phyloP scores from a whole-genome alignment of 2,329 filamentous ascomycete species.

The Lecanoromycetidae sp. region DNA sequence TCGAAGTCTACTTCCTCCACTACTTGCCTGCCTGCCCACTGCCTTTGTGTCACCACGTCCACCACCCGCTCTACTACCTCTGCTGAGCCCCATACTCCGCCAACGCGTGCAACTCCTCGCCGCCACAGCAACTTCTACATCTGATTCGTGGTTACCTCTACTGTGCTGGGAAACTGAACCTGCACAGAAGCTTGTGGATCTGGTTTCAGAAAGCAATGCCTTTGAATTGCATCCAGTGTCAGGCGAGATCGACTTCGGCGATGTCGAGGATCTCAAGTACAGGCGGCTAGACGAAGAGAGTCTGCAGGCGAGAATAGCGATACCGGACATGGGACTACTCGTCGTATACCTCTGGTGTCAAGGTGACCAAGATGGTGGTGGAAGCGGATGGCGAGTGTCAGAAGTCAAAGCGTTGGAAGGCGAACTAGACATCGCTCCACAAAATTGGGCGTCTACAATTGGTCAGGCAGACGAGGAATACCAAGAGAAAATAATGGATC shows the following conservation, averaged over 20 bases:
- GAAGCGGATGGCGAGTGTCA: slow-evolving; percentile 44
- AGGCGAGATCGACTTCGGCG: slow-evolving; percentile 51
- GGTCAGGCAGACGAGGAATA: slow-evolving; percentile 42
- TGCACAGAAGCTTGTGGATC: slow-evolving; percentile 40
- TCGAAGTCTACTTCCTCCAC: slow-evolving; percentile 46
- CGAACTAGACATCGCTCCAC: slow-evolving; percentile 32
- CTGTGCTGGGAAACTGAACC: slow-evolving; percentile 46
- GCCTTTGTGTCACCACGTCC: slow-evolving; percentile 47
- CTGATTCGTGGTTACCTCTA: slow-evolving; percentile 46
- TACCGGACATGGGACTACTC: slow-evolving; percentile 43
- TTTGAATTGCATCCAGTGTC: slow-evolving; percentile 54
- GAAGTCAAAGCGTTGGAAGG: slow-evolving; percentile 45
- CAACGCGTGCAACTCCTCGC: slow-evolving; percentile 49
- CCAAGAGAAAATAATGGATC: slow-evolving; percentile 27
- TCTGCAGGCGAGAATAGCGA: slow-evolving; percentile 41
- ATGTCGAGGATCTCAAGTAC: slow-evolving; percentile 44
- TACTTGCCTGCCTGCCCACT: slow-evolving; percentile 51
- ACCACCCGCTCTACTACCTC: slow-evolving; percentile 47
- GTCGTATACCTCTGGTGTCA: slow-evolving; percentile 51
- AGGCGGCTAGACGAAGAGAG: slow-evolving; percentile 51
- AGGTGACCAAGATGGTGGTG: slow-evolving; percentile 40
- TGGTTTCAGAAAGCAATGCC: slow-evolving; percentile 39
- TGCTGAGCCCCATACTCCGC: slow-evolving; percentile 51
- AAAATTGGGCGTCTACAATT: slow-evolving; percentile 41
- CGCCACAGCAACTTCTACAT: slow-evolving; percentile 30